These are phyloP conservation scores for Monocercomonoides exilis DNA, from an alignment of 78 protist species.

Conservation along the genomic window DNA sequence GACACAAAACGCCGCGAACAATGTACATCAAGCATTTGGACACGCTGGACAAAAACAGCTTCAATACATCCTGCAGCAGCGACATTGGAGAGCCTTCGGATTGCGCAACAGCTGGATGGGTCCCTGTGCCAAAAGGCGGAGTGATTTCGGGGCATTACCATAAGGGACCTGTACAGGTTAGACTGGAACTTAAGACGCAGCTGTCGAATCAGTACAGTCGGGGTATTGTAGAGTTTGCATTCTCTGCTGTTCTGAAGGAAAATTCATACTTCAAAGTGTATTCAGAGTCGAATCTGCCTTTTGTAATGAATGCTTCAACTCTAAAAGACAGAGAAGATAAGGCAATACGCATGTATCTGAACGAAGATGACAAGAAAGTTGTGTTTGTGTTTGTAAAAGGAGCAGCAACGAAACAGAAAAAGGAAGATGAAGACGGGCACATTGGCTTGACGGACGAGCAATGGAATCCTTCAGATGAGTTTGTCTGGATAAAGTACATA, in stretches of 20 bases:
- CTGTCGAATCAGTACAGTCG: background rate
- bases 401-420: background rate
- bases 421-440: no score
- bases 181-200: background rate
- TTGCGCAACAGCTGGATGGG: background rate
- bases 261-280: background rate
- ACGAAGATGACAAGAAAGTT: background rate
- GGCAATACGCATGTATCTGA: no score
- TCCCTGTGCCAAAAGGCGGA: background rate
- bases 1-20: background rate
- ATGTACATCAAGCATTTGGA: background rate
- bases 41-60: background rate
- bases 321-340: no score
- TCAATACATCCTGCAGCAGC: background rate
- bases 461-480: no score
- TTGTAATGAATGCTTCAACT: background rate
- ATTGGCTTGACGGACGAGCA: no score
- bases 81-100: background rate
- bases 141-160: background rate
- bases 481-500: background rate
- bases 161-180: background rate
- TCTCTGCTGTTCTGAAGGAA: background rate
- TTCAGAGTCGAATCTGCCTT: background rate
- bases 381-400: background rate
- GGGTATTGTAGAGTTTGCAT: background rate